phyloP scores from a whole-genome alignment of 2,329 filamentous ascomycete species.

The Zymoseptoria ardabiliae region DNA sequence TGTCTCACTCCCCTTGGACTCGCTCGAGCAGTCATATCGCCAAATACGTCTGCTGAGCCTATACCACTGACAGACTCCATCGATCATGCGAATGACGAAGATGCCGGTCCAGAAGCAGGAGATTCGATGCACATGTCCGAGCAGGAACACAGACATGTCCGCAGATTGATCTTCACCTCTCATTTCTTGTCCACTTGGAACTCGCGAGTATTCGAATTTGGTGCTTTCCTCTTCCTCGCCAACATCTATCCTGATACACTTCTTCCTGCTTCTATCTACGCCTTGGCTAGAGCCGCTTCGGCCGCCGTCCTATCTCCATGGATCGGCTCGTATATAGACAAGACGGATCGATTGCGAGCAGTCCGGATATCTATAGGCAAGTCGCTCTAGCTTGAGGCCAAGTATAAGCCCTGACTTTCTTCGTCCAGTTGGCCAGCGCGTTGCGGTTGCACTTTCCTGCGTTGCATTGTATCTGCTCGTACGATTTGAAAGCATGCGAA shows the following conservation, averaged over 20 bases:
- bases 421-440: conserved; percentile 20
- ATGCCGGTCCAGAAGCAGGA: neutral
- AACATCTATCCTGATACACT: conserved; percentile 47
- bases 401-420: conserved; percentile 2
- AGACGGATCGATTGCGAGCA: conserved; percentile 33
- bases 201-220: conserved; percentile 43
- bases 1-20: neutral
- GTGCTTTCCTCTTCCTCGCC: conserved; percentile 43
- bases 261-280: conserved; percentile 62
- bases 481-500: conserved; percentile 3
- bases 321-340: conserved; percentile 55
- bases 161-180: conserved; percentile 35
- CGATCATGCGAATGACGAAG: neutral
- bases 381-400: conserved; percentile 1
- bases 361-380: conserved; percentile 35
- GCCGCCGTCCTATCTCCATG: conserved; percentile 53
- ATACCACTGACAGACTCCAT: neutral
- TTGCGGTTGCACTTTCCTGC: conserved; percentile 23
- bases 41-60: neutral
- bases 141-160: conserved; percentile 1
- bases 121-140: neutral
- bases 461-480: conserved; percentile 10
- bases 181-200: conserved; percentile 46
- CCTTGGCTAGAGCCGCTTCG: conserved; percentile 51
- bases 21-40: neutral